Conservation (phyloP, 805 yeast species). For the Candida peoriensis region DNA sequence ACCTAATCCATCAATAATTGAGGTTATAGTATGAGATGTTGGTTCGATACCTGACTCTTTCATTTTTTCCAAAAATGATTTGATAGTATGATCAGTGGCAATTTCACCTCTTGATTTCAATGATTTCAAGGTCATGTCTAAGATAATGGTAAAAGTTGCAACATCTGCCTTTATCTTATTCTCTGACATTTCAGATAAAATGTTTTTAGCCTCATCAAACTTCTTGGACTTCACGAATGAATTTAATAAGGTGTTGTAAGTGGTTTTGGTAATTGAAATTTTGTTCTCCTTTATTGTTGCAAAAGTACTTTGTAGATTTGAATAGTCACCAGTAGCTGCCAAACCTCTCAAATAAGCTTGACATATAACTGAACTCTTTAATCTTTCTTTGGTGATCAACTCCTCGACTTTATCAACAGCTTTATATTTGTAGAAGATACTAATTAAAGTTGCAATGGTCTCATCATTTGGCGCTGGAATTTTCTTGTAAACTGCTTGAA, state of each 20-base stretch:
- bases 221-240: slow-evolving; percentile 36
- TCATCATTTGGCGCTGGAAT: slow-evolving; percentile 40
- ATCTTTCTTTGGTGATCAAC: slow-evolving; percentile 30
- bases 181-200: slow-evolving; percentile 41
- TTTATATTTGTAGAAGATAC: slow-evolving; percentile 43
- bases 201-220: slow-evolving; percentile 40
- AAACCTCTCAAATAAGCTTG: slow-evolving; percentile 20
- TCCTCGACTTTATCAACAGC: slow-evolving; percentile 34
- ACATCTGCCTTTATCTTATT: slow-evolving; percentile 47
- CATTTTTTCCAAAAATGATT: slow-evolving; percentile 38
- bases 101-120: slow-evolving; percentile 37
- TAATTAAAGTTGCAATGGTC: slow-evolving; percentile 43
- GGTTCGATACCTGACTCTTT: slow-evolving; percentile 29
- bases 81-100: slow-evolving; percentile 34
- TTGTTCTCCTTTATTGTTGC: slow-evolving; percentile 19
- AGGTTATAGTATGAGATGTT: slow-evolving; percentile 43
- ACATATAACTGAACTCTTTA: slow-evolving; percentile 27
- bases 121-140: slow-evolving; percentile 48
- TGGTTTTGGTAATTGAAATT: slow-evolving; percentile 39
- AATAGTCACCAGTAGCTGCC: slow-evolving; percentile 8
- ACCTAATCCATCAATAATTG: slow-evolving; percentile 50
- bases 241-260: slow-evolving; percentile 49
- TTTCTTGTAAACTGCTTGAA: slow-evolving; percentile 33
- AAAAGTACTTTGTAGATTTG: slow-evolving; percentile 9
- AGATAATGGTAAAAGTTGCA: slow-evolving; percentile 56